Percentiles rank a stretch among this genome's conserved stretches.
Evolutionary conservation across 495 filamentous ascomycete species (phyloP).

Genomic region (Astrothelium subdiscretum): DNA sequence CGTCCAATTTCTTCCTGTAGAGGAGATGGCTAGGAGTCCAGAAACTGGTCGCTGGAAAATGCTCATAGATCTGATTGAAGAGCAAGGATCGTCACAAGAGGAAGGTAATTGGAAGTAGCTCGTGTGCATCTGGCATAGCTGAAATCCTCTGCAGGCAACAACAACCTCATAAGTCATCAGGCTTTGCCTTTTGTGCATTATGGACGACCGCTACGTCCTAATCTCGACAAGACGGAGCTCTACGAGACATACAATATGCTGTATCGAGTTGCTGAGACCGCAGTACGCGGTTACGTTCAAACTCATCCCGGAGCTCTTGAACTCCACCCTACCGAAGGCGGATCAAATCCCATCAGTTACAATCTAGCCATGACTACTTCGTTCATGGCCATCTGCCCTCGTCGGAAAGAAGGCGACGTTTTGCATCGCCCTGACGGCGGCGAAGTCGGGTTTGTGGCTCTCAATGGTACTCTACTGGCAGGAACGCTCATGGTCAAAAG

Average conservation of each 20-base stretch:
- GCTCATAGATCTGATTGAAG: conserved; percentile 39
- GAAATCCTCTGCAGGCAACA: not conserved
- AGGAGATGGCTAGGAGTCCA: conserved; percentile 48
- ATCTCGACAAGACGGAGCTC: conserved; percentile 23
- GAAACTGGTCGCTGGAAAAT: conserved; percentile 35
- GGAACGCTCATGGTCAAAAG: conserved; percentile 73
- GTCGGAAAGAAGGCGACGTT: conserved; percentile 34
- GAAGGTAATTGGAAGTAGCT: not conserved
- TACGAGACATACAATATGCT: conserved; percentile 39
- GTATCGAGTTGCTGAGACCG: conserved; percentile 41
- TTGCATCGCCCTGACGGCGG: conserved; percentile 29
- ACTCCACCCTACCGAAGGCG: conserved; percentile 21
- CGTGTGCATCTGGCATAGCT: not conserved
- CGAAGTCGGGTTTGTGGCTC: conserved; percentile 44
- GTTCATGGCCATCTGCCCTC: conserved; percentile 58
- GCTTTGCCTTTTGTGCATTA: not conserved
- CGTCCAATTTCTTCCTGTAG: conserved; percentile 63
- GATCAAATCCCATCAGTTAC: conserved; percentile 55
- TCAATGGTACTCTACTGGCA: conserved; percentile 74
- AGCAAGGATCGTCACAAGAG: conserved; percentile 12
- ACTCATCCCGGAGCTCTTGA: conserved; percentile 9
- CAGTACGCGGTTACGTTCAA: conserved; percentile 21
- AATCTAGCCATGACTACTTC: conserved; percentile 65
- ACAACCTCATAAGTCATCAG: not conserved
- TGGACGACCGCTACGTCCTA: not conserved